A percentile compares a stretch with the other conserved stretches of the same genome.
These are phyloP conservation scores for Asterochloris sp. DNA, from an alignment of 139 green algal species.

Conservation along the genomic window DNA sequence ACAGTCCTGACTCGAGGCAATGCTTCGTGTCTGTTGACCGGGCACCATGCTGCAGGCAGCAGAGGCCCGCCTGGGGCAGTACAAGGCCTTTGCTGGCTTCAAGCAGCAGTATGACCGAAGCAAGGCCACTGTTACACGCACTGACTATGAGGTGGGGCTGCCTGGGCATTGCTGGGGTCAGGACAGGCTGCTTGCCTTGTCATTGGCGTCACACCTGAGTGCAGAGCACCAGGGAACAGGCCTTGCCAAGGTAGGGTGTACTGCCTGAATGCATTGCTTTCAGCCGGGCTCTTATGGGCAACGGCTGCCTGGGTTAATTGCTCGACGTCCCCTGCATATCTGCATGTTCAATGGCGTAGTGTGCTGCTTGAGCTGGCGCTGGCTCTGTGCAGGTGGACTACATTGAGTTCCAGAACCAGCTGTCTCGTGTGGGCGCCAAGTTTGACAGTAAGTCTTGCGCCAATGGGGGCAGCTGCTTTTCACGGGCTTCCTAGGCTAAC, in stretches of 20 bases:
- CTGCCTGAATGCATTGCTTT: too few species aligned
- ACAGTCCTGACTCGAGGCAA: too few species aligned
- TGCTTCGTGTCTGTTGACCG: too few species aligned
- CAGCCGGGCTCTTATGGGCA: not conserved
- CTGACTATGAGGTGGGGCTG: conserved; percentile 26
- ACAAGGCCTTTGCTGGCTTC: conserved; percentile 30
- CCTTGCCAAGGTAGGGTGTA: not conserved
- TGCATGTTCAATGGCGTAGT: not conserved
- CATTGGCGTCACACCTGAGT: not conserved
- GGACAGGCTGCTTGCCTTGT: not conserved
- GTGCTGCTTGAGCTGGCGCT: not conserved
- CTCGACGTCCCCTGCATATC: not conserved
- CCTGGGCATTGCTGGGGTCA: not conserved
- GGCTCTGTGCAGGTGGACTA: conserved; percentile 80
- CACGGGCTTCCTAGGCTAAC: too few species aligned
- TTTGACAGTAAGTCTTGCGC: conserved; percentile 41
- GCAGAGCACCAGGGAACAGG: not conserved
- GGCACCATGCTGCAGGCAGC: not conserved
- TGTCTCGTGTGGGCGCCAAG: conserved; percentile 59
- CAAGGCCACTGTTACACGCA: conserved; percentile 59
- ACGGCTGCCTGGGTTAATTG: not conserved
- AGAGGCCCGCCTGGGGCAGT: conserved; percentile 16
- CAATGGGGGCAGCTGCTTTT: too few species aligned
- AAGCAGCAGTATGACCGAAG: conserved; percentile 67
- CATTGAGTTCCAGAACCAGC: conserved; percentile 52